Conservation (phyloP, 176 grass and related monocot species). For the Urochloa ruziziensis region DNA sequence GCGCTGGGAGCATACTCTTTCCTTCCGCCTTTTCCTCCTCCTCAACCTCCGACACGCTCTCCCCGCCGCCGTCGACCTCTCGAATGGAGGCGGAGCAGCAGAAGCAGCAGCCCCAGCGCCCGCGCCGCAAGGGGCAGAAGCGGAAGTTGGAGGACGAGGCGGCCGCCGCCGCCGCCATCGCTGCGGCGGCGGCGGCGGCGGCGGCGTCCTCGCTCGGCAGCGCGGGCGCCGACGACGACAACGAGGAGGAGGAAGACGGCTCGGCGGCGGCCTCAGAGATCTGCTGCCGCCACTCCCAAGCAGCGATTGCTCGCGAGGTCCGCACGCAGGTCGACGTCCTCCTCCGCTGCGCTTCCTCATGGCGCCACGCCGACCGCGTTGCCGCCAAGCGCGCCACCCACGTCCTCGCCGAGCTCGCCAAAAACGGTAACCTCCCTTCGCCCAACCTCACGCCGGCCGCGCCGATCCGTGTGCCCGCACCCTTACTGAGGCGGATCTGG, state of each 20-base stretch:
- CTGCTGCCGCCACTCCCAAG: slow-evolving; percentile 65
- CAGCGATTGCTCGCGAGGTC: slow-evolving; percentile 65
- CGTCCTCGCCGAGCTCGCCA: slow-evolving; percentile 83
- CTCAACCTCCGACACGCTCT: slow-evolving; percentile 36
- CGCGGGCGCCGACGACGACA: slow-evolving; percentile 32
- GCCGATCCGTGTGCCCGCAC: slow-evolving; percentile 22
- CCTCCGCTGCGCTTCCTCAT: slow-evolving; percentile 62
- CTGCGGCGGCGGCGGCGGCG: neutral
- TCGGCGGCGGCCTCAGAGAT: slow-evolving; percentile 58
- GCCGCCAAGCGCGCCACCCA: slow-evolving; percentile 84
- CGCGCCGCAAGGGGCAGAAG: slow-evolving; percentile 79
- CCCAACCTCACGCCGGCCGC: neutral
- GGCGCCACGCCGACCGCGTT: slow-evolving; percentile 73
- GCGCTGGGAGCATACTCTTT: slow-evolving; percentile 2
- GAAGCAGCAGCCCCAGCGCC: slow-evolving; percentile 37
- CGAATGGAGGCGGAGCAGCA: slow-evolving; percentile 80
- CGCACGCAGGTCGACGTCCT: slow-evolving; percentile 83
- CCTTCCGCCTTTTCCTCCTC: slow-evolving; percentile 16
- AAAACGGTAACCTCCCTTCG: slow-evolving; percentile 61
- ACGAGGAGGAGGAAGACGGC: slow-evolving; percentile 54
- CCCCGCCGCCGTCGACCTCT: slow-evolving; percentile 41
- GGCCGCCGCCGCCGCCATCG: slow-evolving; percentile 35
- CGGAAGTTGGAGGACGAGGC: slow-evolving; percentile 72
- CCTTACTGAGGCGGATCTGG: slow-evolving; percentile 50
- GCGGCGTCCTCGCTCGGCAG: slow-evolving; percentile 45